phyloP scores from a whole-genome alignment of 2,329 filamentous ascomycete genomes.

The Ophiosphaerella herpotricha region DNA sequence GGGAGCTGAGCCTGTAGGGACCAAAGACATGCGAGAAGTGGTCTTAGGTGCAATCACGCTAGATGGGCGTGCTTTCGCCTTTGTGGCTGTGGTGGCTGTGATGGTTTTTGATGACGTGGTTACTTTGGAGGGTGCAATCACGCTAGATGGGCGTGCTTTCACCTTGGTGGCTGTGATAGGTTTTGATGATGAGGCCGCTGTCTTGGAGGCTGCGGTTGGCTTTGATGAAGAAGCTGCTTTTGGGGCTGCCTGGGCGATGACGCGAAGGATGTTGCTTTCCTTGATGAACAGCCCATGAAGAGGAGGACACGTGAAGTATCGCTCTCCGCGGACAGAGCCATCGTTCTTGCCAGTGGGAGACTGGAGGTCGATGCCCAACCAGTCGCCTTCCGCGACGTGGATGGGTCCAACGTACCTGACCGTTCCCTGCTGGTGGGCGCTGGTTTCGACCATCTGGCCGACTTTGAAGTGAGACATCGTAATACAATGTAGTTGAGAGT shows the following conservation, averaged over 20 bases:
- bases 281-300: slow-evolving; percentile 85
- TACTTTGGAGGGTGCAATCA: slow-evolving; percentile 7
- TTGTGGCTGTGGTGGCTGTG: background rate
- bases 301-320: slow-evolving; percentile 81
- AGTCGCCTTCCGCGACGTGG: slow-evolving; percentile 80
- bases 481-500: slow-evolving; percentile 6
- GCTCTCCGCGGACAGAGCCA: slow-evolving; percentile 82
- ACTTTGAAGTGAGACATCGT: slow-evolving; percentile 36
- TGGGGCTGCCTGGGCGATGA: slow-evolving; percentile 52
- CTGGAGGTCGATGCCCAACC: slow-evolving; percentile 88
- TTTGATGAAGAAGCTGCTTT: slow-evolving; percentile 11
- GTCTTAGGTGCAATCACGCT: slow-evolving; percentile 25
- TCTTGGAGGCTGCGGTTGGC: slow-evolving; percentile 5
- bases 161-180: background rate
- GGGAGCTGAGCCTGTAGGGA: slow-evolving; percentile 15
- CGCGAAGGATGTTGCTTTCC: slow-evolving; percentile 67
- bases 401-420: slow-evolving; percentile 83
- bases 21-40: slow-evolving; percentile 13
- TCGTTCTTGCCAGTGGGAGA: slow-evolving; percentile 89
- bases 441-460: slow-evolving; percentile 79
- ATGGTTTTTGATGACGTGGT: too few relatives aligned
- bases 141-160: slow-evolving; percentile 30
- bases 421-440: slow-evolving; percentile 74
- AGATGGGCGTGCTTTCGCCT: slow-evolving; percentile 25
- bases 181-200: too few relatives aligned